These are phyloP conservation scores for Trypanosoma boissoni DNA, from an alignment of 208 protist species.

Conservation along the genomic window DNA sequence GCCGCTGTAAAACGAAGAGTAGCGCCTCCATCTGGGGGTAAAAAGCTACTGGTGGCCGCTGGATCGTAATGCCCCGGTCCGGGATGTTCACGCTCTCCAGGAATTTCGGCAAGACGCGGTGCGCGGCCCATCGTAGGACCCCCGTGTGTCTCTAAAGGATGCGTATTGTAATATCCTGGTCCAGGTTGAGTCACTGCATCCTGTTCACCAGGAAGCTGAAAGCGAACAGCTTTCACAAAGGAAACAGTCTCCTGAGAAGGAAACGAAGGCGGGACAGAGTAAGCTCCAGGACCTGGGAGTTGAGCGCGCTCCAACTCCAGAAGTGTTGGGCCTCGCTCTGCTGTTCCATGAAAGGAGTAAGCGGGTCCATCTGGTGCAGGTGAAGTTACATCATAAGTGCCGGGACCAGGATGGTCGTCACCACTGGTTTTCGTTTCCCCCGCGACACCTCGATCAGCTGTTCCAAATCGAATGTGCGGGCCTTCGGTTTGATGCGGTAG, in stretches of 20 bases:
- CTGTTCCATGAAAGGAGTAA: slow-evolving; percentile 14
- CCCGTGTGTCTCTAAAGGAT: neutral
- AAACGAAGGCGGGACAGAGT: slow-evolving; percentile 23
- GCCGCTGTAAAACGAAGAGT: slow-evolving; percentile 20
- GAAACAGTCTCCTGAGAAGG: slow-evolving; percentile 8
- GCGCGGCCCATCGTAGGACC: slow-evolving; percentile 21
- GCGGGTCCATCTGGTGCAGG: neutral
- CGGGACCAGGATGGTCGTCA: slow-evolving; percentile 24
- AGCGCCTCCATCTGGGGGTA: slow-evolving; percentile 15
- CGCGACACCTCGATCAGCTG: slow-evolving; percentile 9
- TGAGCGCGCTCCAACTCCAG: slow-evolving; percentile 14
- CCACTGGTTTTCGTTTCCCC: neutral
- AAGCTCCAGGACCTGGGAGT: slow-evolving; percentile 24
- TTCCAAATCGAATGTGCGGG: slow-evolving; percentile 15
- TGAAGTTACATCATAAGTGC: slow-evolving; percentile 26
- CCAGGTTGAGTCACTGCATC: slow-evolving; percentile 4
- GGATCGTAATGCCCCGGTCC: slow-evolving; percentile 24
- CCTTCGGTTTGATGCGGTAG: neutral
- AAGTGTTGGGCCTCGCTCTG: slow-evolving; percentile 12
- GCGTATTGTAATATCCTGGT: slow-evolving; percentile 19
- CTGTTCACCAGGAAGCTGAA: neutral
- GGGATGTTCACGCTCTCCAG: neutral
- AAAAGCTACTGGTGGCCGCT: neutral
- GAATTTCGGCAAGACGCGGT: slow-evolving; percentile 22
- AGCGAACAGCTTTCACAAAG: slow-evolving; percentile 21